Evolutionary conservation across 2,329 filamentous ascomycete genomes (phyloP).

Genomic region (Colletotrichum siamense): DNA sequence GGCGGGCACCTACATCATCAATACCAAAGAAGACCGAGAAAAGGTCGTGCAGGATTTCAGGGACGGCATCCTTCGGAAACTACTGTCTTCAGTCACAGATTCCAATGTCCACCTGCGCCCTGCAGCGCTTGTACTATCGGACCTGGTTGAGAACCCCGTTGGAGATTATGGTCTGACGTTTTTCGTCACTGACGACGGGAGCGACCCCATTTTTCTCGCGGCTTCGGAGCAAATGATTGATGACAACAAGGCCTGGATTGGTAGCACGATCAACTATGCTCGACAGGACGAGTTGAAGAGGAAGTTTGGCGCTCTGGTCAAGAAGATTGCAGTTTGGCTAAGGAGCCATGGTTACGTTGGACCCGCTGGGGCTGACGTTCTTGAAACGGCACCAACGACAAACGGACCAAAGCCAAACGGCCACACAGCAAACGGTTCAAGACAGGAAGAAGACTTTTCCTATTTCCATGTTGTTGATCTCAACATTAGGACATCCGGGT

Average conservation of each 20-base stretch:
- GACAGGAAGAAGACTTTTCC: background rate
- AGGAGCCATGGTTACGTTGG: slow-evolving; percentile 34
- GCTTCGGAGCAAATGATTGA: slow-evolving; percentile 40
- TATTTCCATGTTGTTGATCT: slow-evolving; percentile 35
- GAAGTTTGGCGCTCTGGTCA: slow-evolving; percentile 29
- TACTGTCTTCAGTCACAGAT: slow-evolving; percentile 34
- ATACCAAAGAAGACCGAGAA: slow-evolving; percentile 28
- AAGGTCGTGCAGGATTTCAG: slow-evolving; percentile 27
- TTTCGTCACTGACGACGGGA: slow-evolving; percentile 31
- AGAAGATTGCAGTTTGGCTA: slow-evolving; percentile 30
- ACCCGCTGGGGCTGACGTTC: slow-evolving; percentile 35
- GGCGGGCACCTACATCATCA: slow-evolving; percentile 39
- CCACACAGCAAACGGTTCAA: background rate
- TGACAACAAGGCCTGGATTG: slow-evolving; percentile 35
- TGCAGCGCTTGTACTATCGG: slow-evolving; percentile 34
- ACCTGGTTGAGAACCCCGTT: slow-evolving; percentile 33
- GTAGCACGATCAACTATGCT: slow-evolving; percentile 37
- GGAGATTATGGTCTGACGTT: slow-evolving; percentile 40
- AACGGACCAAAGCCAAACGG: slow-evolving; percentile 9
- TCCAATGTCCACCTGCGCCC: slow-evolving; percentile 36
- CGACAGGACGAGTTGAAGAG: slow-evolving; percentile 31
- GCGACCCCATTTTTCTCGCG: slow-evolving; percentile 32
- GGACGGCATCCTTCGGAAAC: slow-evolving; percentile 30
- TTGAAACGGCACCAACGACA: slow-evolving; percentile 28
- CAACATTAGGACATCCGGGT: slow-evolving; percentile 38